Evolutionary conservation across 2,329 filamentous ascomycete species (phyloP).

Genomic region (Xylariaceae sp.): DNA sequence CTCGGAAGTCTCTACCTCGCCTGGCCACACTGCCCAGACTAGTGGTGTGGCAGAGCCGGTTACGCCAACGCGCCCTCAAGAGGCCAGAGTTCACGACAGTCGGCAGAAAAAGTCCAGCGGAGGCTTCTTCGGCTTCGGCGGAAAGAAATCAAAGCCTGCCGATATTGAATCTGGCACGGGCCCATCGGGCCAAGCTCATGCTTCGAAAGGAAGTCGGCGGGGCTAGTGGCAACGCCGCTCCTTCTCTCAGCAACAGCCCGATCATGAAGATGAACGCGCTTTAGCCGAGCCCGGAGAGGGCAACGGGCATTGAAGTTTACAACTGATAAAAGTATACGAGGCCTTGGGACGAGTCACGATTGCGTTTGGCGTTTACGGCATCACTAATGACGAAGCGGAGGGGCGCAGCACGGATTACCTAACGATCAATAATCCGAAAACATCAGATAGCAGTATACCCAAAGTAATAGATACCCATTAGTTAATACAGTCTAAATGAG

Average conservation of each 20-base stretch:
- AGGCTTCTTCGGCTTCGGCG: constrained; percentile 31
- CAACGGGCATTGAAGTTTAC: too few species aligned
- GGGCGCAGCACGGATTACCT: too few species aligned
- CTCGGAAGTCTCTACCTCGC: constrained; percentile 5
- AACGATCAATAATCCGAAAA: too few species aligned
- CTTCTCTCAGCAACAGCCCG: neutral
- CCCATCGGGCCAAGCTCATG: constrained; percentile 6
- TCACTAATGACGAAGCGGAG: too few species aligned
- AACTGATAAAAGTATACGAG: too few species aligned
- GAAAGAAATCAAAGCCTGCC: constrained; percentile 25
- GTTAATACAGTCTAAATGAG: too few species aligned
- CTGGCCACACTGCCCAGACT: constrained; percentile 20
- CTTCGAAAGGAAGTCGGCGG: constrained; percentile 16
- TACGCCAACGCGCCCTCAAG: constrained; percentile 19
- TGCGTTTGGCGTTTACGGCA: too few species aligned
- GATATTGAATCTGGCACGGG: constrained; percentile 27
- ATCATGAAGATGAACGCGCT: constrained; percentile 9
- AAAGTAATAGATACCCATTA: too few species aligned
- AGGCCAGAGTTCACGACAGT: constrained; percentile 23
- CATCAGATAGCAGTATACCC: too few species aligned
- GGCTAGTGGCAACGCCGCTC: constrained; percentile 9
- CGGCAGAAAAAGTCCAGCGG: constrained; percentile 18
- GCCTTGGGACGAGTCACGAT: too few species aligned
- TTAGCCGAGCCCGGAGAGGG: neutral
- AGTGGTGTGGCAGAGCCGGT: constrained; percentile 18